Evolutionary conservation across 23 red algal species (phyloP).

Genomic region (Rhodosorus marinus): DNA sequence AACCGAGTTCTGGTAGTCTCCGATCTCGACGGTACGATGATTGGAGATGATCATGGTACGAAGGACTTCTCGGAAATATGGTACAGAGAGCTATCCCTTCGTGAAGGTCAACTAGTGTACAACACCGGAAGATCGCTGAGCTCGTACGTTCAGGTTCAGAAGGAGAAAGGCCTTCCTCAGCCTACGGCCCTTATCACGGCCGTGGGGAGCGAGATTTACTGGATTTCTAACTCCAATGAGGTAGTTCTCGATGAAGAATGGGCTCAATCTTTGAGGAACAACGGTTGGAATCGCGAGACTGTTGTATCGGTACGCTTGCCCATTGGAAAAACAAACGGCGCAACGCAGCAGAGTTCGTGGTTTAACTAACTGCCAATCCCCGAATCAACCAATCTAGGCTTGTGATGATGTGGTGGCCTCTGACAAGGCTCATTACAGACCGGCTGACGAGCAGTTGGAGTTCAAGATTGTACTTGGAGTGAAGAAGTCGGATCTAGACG

Average conservation of each 20-base stretch:
- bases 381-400: neutral
- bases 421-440: conserved; percentile 1
- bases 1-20: neutral
- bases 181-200: conserved; percentile 1
- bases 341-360: too few species aligned
- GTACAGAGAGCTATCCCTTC: neutral
- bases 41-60: neutral
- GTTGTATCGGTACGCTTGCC: neutral
- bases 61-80: neutral
- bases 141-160: neutral
- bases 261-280: neutral
- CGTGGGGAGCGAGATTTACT: conserved; percentile 1
- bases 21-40: conserved; percentile 3
- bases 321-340: neutral
- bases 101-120: neutral
- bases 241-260: neutral
- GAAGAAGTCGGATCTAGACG: neutral
- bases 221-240: neutral
- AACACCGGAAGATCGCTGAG: neutral
- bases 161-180: neutral
- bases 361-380: too few species aligned
- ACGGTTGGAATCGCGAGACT: neutral
- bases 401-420: neutral
- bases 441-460: conserved; percentile 1
- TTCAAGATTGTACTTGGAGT: conserved; percentile 1